Evolutionary conservation across 2,329 filamentous ascomycete genomes (phyloP).

Genomic region (Coniochaeta prunicola): DNA sequence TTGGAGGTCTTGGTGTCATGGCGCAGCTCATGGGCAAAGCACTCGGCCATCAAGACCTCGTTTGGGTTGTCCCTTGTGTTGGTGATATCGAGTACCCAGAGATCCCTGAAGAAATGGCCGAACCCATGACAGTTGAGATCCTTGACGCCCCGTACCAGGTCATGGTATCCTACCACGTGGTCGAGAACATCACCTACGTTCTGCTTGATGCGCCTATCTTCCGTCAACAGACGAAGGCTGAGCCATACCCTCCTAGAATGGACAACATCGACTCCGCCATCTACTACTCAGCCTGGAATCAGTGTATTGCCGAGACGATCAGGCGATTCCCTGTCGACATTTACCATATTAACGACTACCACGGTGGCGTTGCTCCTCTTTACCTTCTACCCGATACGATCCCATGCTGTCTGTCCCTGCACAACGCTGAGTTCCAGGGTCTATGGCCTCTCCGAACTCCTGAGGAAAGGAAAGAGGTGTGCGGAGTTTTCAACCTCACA

Average conservation of each 20-base stretch:
- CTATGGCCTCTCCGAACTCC: conserved; percentile 58
- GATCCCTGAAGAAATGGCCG: conserved; percentile 40
- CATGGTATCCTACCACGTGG: conserved; percentile 53
- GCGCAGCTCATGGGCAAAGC: conserved; percentile 61
- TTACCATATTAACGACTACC: conserved; percentile 28
- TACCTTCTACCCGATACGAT: conserved; percentile 55
- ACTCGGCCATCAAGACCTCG: conserved; percentile 54
- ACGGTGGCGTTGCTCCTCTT: conserved; percentile 40
- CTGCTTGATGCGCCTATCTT: conserved; percentile 60
- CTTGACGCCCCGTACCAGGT: conserved; percentile 52
- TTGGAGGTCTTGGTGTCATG: conserved; percentile 63
- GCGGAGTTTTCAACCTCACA: conserved; percentile 55
- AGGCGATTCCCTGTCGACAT: conserved; percentile 41
- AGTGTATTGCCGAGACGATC: conserved; percentile 57
- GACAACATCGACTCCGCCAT: conserved; percentile 60
- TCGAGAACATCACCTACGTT: conserved; percentile 60
- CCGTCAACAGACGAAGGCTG: conserved; percentile 50
- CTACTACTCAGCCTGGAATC: conserved; percentile 64
- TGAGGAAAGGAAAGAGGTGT: conserved; percentile 55
- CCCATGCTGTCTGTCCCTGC: conserved; percentile 54
- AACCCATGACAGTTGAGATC: conserved; percentile 54
- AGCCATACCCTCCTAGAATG: conserved; percentile 61
- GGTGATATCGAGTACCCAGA: conserved; percentile 55
- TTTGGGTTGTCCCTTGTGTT: conserved; percentile 55
- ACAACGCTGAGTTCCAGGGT: conserved; percentile 63